Evolutionary conservation across 1,284 basidiomycete genomes (phyloP).

Genomic region (Thelephora terrestris): DNA sequence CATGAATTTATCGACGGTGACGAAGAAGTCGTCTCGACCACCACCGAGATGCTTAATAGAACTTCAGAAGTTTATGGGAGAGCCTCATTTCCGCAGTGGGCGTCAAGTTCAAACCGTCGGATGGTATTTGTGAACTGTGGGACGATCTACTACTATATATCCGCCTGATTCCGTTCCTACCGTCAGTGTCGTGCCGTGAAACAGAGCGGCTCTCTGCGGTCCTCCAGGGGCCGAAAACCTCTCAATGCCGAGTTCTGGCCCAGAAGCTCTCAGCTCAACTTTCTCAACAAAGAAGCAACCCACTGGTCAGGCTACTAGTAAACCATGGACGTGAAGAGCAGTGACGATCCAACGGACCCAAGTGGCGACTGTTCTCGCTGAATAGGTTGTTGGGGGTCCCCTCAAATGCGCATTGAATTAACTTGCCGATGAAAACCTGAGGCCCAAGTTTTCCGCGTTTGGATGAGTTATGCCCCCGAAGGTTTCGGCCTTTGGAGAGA

Average conservation of each 20-base stretch:
- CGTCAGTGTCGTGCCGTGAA: constrained; percentile 93
- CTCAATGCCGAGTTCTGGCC: constrained; percentile 86
- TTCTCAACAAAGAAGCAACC: too few relatives aligned
- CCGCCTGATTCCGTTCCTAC: constrained; percentile 4
- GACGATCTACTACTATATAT: constrained; percentile 1
- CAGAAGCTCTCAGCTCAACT: constrained; percentile 94
- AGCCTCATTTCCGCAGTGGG: constrained; percentile 86
- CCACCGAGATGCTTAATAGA: constrained; percentile 76
- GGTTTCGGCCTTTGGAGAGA: too few relatives aligned
- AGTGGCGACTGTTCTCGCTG: too few relatives aligned
- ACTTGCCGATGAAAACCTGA: too few relatives aligned
- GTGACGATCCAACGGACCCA: too few relatives aligned
- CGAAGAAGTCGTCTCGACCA: constrained; percentile 77
- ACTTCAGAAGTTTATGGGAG: constrained; percentile 83
- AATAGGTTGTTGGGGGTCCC: too few relatives aligned
- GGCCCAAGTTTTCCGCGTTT: too few relatives aligned
- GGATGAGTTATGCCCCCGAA: too few relatives aligned
- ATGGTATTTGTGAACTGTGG: constrained; percentile 95
- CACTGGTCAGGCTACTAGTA: too few relatives aligned
- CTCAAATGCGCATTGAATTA: too few relatives aligned
- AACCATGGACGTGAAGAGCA: too few relatives aligned
- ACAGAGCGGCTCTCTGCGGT: constrained; percentile 90
- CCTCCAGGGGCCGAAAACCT: constrained; percentile 98
- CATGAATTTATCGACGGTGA: constrained; percentile 59
- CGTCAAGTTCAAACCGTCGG: constrained; percentile 81